A percentile compares a stretch with the other conserved stretches of the same genome.
phyloP scores from a whole-genome alignment of 805 yeast genomes.

The Yarrowia sp. region DNA sequence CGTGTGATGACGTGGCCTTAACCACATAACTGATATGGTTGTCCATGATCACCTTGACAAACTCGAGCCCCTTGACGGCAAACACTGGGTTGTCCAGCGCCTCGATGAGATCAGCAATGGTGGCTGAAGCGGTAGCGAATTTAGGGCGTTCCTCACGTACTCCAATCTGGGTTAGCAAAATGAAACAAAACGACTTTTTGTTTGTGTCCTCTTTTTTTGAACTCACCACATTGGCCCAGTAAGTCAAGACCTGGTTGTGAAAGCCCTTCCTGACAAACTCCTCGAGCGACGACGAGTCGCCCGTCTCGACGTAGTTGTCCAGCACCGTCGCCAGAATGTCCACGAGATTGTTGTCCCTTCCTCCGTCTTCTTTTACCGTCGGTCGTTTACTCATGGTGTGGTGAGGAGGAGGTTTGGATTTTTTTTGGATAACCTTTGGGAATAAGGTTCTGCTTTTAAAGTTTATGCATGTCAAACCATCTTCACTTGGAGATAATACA shows the following conservation, averaged over 20 bases:
- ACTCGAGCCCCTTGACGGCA: constrained; percentile 48
- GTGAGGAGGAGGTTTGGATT: neutral
- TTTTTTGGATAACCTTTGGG: neutral
- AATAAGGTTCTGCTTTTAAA: neutral
- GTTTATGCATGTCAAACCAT: constrained; percentile 15
- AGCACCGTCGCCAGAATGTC: constrained; percentile 29
- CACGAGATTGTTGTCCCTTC: constrained; percentile 17
- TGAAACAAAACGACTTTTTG: neutral
- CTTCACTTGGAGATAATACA: neutral
- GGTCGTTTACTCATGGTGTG: constrained; percentile 24
- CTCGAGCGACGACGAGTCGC: constrained; percentile 22
- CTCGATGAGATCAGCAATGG: neutral
- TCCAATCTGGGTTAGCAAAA: constrained; percentile 12
- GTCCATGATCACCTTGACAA: constrained; percentile 62
- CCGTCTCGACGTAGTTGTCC: constrained; percentile 32
- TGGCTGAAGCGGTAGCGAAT: neutral
- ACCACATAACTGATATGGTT: constrained; percentile 69
- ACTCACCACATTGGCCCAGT: constrained; percentile 32
- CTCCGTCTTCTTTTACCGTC: constrained; percentile 25
- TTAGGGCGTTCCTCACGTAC: constrained; percentile 26
- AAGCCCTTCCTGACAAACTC: constrained; percentile 23
- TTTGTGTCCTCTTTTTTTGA: neutral
- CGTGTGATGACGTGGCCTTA: constrained; percentile 65
- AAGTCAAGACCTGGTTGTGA: constrained; percentile 11
- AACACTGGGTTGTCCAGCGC: constrained; percentile 43